Evolutionary conservation across 441 rosid species (phyloP), one percentile per base, ranked within the genome.

Genomic region (Bocquillonia castaneifolia): DNA sequence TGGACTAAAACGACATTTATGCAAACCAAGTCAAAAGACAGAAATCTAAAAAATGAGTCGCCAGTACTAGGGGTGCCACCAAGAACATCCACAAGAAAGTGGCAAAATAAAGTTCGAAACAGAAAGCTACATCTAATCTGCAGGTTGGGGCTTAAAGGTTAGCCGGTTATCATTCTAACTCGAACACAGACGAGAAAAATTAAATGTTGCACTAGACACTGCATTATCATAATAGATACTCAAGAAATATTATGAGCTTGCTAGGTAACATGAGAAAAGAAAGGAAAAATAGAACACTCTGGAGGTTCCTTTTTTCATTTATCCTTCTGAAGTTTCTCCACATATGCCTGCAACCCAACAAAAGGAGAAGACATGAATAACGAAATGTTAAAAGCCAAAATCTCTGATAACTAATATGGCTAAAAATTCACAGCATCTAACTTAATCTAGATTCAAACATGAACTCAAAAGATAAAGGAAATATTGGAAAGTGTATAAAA

Each of bases 311-410:
- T 47, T 66, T 68, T 77, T 76, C 81, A 68, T 74, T 79, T 72
- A 75, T 79, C 80, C 80, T 87, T 85, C 78, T 79, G 84, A 69
- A 76, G 74, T 78, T 88, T 88, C 67, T 82, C 91, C 79, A 84
- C 85, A 48, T 88, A 88, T 1, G 91, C 93, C 93, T 88, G 93
- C 82, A 79, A 65, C 63, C 37, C 59, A 57, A 64, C 6, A 28
- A 48, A 72, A 64, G 40, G 31, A 26, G 31, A 44, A 63, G 34
- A 31, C 55, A 37, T 47, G 22, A 48, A 53, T 13, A 75, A 37
- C 29, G 55, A 48, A 2, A 48, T 61, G 15, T 6, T 28, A 54
- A 3, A 31, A 37, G 36, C 25, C 6, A 32, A n/a, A 17, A 20
- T 17, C 13, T 25, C 7, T 7, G 0, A 25, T 57, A 15, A 32